Conservation (phyloP, 441 rosid species). For the Adansonia grandidieri region DNA sequence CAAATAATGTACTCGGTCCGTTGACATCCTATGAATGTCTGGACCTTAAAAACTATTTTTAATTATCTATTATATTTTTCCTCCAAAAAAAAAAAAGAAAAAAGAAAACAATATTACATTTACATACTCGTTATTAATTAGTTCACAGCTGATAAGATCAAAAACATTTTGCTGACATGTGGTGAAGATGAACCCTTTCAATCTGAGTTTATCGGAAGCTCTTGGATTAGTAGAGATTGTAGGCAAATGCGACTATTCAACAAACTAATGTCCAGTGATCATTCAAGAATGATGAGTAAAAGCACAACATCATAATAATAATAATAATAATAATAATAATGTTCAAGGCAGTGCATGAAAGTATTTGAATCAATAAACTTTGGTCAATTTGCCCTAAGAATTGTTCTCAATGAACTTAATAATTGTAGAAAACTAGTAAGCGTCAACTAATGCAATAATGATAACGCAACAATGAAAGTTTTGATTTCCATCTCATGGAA, state of each 20-base stretch:
- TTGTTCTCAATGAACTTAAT: background rate
- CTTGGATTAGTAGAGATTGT: background rate
- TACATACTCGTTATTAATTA: background rate
- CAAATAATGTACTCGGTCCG: too few relatives aligned
- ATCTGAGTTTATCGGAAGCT: background rate
- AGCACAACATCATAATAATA: background rate
- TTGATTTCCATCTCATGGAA: background rate
- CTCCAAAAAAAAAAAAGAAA: background rate
- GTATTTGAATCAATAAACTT: background rate
- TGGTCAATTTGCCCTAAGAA: background rate
- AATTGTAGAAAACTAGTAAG: background rate
- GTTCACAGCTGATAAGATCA: background rate
- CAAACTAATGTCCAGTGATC: background rate
- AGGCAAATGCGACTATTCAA: conserved; percentile 9
- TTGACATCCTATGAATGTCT: too few relatives aligned
- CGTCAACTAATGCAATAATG: background rate
- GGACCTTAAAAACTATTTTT: too few relatives aligned
- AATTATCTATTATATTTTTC: too few relatives aligned
- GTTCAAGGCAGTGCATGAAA: background rate
- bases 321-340: background rate
- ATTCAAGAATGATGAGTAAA: background rate
- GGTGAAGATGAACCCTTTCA: background rate
- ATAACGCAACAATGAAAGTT: background rate
- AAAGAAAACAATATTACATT: too few relatives aligned
- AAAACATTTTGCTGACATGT: background rate